Base-by-base conservation (phyloP, 495 filamentous ascomycete genomes). In the Podospora sp. region DNA sequence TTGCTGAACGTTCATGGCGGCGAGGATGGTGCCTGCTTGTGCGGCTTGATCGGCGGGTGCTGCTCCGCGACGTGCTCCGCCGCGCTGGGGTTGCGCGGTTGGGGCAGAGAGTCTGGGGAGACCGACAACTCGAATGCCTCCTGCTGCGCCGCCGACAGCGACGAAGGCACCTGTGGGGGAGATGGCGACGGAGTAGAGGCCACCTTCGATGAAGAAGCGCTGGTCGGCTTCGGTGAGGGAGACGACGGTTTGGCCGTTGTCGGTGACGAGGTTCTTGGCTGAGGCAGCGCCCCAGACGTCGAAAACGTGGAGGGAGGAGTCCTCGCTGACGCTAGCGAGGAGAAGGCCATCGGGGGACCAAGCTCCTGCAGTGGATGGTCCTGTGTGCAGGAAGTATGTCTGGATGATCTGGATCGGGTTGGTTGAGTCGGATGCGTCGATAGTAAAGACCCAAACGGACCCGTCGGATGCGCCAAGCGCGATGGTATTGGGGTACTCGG, bases 391-490 rank as follows among this genome's bases (percentile, higher is more conserved):
- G 83, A 95, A 97, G 81, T 93, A 96, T 51, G 88, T 87, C 78
- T 97, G 92, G 22, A 94, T 83, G 75, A 98, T 93, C 57, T 89
- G 87, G 65, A 98, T 83, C 4, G 85, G 69, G 78, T 78, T 75
- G 65, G 77, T 66, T 1, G 81, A 60, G 69, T 91, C 87, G 9
- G 81, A 79, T 21, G 85, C 77, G 71, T 96, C 90, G 73, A 98
- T 84, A 7, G 86, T 88, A 79, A 97, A 95, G 6, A 99, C 90
- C 96, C 96, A 99, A 6, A 96, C 92, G 57, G 87, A 91, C 53
- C 96, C 96, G 75, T 99, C 94, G n/a, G 85, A 90, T 49, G 93
- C 92, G 46, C 96, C 96, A 22, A 98, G 77, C 0, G 96, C 96
- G 68, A 99, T 73, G n/a, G 91, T 88, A 77, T 97, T 96, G 25